phyloP scores from a whole-genome alignment of 305 asterid genomes.

The Ilex paraguariensis region DNA sequence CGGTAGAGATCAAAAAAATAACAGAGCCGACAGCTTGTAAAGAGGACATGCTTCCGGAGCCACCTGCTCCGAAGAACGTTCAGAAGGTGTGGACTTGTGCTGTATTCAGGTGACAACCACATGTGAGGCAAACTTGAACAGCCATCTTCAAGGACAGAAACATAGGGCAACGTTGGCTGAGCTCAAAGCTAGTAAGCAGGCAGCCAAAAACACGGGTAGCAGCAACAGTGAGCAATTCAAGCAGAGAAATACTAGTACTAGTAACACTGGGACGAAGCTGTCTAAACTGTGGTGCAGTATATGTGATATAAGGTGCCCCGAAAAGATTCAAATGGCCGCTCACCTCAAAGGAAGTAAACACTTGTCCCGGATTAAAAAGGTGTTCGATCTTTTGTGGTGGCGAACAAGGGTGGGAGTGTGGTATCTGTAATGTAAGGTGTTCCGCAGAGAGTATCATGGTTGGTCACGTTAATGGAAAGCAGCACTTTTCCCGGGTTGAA shows the following conservation, averaged over 20 bases:
- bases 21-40: slow-evolving; percentile 7
- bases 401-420: too few relatives aligned
- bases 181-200: slow-evolving; percentile 21
- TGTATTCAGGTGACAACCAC: slow-evolving; percentile 22
- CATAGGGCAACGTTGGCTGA: slow-evolving; percentile 25
- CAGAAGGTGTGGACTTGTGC: slow-evolving; percentile 36
- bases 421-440: too few relatives aligned
- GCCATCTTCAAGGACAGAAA: slow-evolving; percentile 29
- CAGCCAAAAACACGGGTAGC: too few relatives aligned
- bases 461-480: too few relatives aligned
- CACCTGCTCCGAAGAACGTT: slow-evolving; percentile 10
- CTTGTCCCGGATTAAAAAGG: background rate
- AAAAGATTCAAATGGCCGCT: slow-evolving; percentile 8
- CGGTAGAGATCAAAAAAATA: slow-evolving; percentile 5
- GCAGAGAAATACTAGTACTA: too few relatives aligned
- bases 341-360: slow-evolving; percentile 40
- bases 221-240: too few relatives aligned
- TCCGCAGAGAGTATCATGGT: too few relatives aligned
- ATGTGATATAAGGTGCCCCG: slow-evolving; percentile 24
- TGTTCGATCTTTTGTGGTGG: too few relatives aligned
- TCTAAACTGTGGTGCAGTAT: slow-evolving; percentile 15
- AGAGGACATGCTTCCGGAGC: slow-evolving; percentile 1
- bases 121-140: slow-evolving; percentile 12
- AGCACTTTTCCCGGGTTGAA: too few relatives aligned
- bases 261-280: background rate